Base-by-base conservation (phyloP, 192 early-diverging fungal genomes). In the Umbelopsis ramanniana region DNA sequence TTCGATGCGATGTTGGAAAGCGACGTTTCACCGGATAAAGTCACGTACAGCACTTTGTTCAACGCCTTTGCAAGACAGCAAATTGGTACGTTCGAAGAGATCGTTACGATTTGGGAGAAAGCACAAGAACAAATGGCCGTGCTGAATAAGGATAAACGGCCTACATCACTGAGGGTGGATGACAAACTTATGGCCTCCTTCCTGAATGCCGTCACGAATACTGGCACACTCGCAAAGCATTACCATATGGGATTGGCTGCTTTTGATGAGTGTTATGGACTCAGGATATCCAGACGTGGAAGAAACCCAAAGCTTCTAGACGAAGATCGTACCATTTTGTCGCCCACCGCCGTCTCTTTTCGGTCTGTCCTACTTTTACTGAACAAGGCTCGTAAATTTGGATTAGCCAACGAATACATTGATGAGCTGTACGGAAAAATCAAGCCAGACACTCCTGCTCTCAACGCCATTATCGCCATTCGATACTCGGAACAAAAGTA, bases 31-130 rank as follows among this genome's bases (percentile, higher is more conserved):
- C 74, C 74, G 3, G 74, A 72, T 54, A 40, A 29, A 48, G 7
- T 72, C 3, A 75, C 74, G 1, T 75, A 75, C 52, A 70, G 45
- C 5, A 75, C 50, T 29, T 10, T 69, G 17, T 37, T 75, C 17
- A 69, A 70, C 38, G 46, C 74, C 21, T 72, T 52, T 72, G 53
- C 71, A 14, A 29, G 45, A 23, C 35, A 38, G 5, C 19, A 40
- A 3, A 50, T 38, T 11, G 71, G 54, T 43, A 29, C 26, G 6
- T 63, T 38, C 19, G 33, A 63, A 37, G 57, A 63, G 3, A 3
- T 63, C 4, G n/a, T 7, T 29, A 5, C 11, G 33, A 35, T 63
- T 19, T 63, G 57, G 57, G 17, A 35, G 14, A 17, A 37, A 19
- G 17, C 26, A 17, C 57, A 63, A 38, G 33, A 38, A 11, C 23